These are phyloP conservation scores for Astragalus glycyphyllos DNA, from an alignment of 306 rosid species.

Conservation along the genomic window DNA sequence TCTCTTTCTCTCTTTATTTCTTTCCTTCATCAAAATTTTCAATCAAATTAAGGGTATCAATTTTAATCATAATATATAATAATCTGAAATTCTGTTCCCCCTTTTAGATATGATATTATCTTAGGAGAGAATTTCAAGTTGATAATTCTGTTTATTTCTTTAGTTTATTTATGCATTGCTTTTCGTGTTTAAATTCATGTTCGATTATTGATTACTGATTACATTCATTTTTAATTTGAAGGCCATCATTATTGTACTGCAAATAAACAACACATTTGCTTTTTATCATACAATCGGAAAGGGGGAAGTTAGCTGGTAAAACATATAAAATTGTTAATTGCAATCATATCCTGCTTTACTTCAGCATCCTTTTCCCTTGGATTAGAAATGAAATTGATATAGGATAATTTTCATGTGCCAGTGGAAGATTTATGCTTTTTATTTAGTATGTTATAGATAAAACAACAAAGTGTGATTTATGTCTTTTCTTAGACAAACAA, in stretches of 20 bases:
- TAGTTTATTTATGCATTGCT: no score
- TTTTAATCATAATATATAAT: background rate
- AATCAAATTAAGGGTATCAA: background rate
- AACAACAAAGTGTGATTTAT: background rate
- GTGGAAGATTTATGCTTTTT: constrained; percentile 9
- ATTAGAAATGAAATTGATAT: background rate
- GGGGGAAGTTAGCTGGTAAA: constrained; percentile 1
- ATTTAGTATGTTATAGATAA: constrained; percentile 2
- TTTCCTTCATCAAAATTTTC: background rate
- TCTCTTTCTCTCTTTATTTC: background rate
- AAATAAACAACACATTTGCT: no score
- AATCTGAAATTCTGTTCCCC: background rate
- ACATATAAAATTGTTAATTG: background rate
- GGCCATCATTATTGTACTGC: no score
- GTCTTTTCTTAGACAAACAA: background rate
- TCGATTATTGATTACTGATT: no score
- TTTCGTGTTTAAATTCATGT: no score
- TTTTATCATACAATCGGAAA: no score
- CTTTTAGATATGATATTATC: background rate
- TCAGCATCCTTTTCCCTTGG: background rate
- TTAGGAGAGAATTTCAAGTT: background rate
- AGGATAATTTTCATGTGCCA: background rate
- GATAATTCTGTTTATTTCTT: no score
- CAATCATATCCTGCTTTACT: background rate
- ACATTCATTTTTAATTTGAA: no score